A percentile compares a stretch with the other conserved stretches of the same genome.
Conservation (phyloP, 306 rosid species). For the Prunus mira region DNA sequence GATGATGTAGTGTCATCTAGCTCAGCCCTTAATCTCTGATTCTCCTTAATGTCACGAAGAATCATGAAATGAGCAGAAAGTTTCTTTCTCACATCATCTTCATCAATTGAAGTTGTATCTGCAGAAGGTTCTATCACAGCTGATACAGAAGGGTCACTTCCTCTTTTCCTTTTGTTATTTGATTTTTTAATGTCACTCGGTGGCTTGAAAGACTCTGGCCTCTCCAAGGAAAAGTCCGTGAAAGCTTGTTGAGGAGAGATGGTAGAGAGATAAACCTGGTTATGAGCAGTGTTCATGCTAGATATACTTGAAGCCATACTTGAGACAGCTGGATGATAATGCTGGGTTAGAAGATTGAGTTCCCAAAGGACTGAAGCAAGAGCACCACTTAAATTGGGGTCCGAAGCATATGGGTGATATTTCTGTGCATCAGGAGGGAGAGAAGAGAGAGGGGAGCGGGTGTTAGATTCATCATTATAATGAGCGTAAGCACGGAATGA, state of each 20-base stretch:
- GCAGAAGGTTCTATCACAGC: conserved; percentile 23
- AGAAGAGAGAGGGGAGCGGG: background rate
- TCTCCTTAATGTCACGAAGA: conserved; percentile 72
- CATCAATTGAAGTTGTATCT: conserved; percentile 34
- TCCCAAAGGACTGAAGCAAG: conserved; percentile 98
- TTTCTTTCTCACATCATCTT: conserved; percentile 52
- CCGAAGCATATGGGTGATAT: conserved; percentile 74
- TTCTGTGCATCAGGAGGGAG: conserved; percentile 48
- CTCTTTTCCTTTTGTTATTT: conserved; percentile 51
- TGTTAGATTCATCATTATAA: background rate
- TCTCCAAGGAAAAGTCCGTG: conserved; percentile 58
- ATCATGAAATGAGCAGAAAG: conserved; percentile 60
- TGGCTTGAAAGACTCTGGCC: conserved; percentile 44
- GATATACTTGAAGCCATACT: conserved; percentile 59
- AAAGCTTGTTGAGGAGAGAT: conserved; percentile 77
- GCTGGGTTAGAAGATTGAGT: conserved; percentile 68
- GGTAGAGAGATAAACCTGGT: conserved; percentile 55
- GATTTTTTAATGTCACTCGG: conserved; percentile 34
- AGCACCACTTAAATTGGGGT: conserved; percentile 95
- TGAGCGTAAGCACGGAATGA: background rate
- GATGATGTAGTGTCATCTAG: conserved; percentile 46
- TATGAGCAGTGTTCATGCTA: conserved; percentile 50
- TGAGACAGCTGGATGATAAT: conserved; percentile 77
- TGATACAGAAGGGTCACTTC: conserved; percentile 29
- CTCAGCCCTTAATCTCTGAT: conserved; percentile 63